These are phyloP conservation scores for Myxozyma geophila DNA, from an alignment of 805 yeast species.

Conservation along the genomic window DNA sequence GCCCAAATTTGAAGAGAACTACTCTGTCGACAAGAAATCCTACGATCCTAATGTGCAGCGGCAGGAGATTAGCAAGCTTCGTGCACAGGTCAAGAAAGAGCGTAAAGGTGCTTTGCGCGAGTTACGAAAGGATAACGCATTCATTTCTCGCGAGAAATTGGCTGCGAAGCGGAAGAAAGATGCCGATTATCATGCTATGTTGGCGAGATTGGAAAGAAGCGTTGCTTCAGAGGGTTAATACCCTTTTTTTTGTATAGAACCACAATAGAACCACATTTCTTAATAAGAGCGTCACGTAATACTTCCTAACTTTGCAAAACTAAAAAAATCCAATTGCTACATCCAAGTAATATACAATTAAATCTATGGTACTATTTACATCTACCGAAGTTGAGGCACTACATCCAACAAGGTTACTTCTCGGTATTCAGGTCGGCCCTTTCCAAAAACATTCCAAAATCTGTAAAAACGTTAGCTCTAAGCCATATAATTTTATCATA, in stretches of 20 bases:
- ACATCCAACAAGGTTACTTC: constrained; percentile 31
- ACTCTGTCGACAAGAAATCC: constrained; percentile 92
- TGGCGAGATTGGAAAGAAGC: constrained; percentile 83
- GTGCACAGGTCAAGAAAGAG: constrained; percentile 87
- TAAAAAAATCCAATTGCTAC: too few relatives aligned
- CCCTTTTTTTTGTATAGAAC: constrained; percentile 52
- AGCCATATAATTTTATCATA: background rate
- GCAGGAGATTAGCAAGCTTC: constrained; percentile 81
- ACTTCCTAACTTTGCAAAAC: too few relatives aligned
- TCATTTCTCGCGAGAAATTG: constrained; percentile 84
- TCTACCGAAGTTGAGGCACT: constrained; percentile 30
- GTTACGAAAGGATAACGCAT: constrained; percentile 83
- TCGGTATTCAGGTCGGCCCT: constrained; percentile 32
- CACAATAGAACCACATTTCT: constrained; percentile 27
- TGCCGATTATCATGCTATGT: constrained; percentile 82
- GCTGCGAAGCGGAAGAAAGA: constrained; percentile 74
- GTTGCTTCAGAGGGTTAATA: constrained; percentile 77
- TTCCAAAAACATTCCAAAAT: constrained; percentile 89
- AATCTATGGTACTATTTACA: background rate
- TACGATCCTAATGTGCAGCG: constrained; percentile 82
- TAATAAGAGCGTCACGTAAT: too few relatives aligned
- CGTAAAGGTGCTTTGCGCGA: constrained; percentile 86
- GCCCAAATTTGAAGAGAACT: constrained; percentile 94
- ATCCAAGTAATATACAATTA: background rate
- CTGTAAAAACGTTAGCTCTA: background rate